These are phyloP conservation scores for Ophiostoma himal-ulmi DNA, from an alignment of 2,329 filamentous ascomycete genomes.

Conservation along the genomic window DNA sequence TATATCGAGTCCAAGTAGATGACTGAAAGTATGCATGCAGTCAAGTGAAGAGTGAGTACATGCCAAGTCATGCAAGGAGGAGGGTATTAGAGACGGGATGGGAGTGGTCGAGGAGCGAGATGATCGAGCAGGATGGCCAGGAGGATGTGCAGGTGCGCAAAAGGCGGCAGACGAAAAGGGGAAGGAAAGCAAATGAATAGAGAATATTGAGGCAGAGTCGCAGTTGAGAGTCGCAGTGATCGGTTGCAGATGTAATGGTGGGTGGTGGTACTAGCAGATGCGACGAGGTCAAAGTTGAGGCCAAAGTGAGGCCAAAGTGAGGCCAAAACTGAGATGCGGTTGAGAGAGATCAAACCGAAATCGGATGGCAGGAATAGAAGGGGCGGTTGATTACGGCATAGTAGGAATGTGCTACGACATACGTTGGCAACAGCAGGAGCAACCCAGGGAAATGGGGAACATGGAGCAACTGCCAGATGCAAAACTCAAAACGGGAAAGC, in stretches of 20 bases:
- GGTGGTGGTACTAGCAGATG: too few species aligned
- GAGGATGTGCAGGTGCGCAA: not conserved
- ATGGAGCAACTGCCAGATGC: not conserved
- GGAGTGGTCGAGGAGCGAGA: not conserved
- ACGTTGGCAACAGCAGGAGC: slow-evolving; percentile 3
- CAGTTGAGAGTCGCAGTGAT: not conserved
- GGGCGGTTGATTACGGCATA: not conserved
- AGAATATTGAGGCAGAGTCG: not conserved
- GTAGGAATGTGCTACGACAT: not conserved
- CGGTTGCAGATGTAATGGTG: not conserved
- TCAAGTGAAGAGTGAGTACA: not conserved
- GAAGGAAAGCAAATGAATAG: not conserved
- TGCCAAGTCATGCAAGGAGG: slow-evolving; percentile 4
- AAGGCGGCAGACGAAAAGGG: too few species aligned
- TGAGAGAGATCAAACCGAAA: not conserved
- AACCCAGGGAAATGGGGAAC: slow-evolving; percentile 5
- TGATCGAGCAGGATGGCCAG: not conserved
- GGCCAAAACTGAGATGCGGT: not conserved
- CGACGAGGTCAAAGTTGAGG: not conserved
- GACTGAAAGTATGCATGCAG: not conserved
- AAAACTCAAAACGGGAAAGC: not conserved
- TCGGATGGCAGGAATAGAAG: not conserved
- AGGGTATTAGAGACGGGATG: not conserved
- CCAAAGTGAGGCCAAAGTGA: not conserved
- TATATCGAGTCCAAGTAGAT: slow-evolving; percentile 4